These are phyloP conservation scores for Solanum hybrid DNA, from an alignment of 305 asterid species.

Conservation along the genomic window DNA sequence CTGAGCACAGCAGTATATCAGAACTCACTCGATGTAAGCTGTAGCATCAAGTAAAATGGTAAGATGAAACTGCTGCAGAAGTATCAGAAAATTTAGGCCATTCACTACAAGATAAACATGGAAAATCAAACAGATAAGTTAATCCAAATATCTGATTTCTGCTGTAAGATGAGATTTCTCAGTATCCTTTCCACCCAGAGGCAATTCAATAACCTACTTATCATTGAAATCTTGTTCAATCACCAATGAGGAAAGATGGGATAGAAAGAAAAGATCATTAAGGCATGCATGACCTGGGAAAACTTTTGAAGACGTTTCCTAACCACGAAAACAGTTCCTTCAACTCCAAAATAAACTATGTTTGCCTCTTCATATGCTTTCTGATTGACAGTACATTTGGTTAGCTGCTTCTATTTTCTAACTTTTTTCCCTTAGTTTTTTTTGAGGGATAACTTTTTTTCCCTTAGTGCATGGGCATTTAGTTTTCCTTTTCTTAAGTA, in stretches of 20 bases:
- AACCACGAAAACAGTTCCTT: not conserved
- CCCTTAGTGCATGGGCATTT: not conserved
- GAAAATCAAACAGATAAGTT: not conserved
- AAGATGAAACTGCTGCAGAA: not conserved
- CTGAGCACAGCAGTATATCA: not conserved
- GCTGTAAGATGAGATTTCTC: not conserved
- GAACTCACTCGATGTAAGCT: not conserved
- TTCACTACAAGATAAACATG: not conserved
- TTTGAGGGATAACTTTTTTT: no score
- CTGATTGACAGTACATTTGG: not conserved
- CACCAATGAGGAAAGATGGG: not conserved
- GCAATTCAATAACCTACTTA: not conserved
- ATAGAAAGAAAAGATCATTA: not conserved
- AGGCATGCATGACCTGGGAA: not conserved
- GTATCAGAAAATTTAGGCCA: not conserved
- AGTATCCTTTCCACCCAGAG: not conserved
- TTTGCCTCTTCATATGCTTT: not conserved
- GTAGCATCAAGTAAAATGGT: not conserved
- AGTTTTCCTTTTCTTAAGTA: not conserved
- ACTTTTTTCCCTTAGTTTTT: not conserved
- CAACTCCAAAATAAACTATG: not conserved
- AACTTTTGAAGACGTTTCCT: not conserved
- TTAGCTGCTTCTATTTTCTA: not conserved
- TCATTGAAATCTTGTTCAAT: not conserved
- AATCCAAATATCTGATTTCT: not conserved